Evolutionary conservation across 495 filamentous ascomycete genomes (phyloP).

Genomic region (Hypoxylon intermedium): DNA sequence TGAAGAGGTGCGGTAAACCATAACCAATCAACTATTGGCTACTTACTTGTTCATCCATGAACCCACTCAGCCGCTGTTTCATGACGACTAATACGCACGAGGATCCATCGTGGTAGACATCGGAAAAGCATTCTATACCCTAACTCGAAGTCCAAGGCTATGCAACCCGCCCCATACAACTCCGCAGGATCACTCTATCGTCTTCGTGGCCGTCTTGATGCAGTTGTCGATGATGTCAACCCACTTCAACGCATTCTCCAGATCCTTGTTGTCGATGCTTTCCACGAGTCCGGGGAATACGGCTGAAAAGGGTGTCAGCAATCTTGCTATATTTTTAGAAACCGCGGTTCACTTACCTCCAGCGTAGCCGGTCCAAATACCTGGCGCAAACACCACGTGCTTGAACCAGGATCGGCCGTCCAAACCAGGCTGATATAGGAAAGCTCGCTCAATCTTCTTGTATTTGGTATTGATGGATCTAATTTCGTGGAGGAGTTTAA

Average conservation of each 20-base stretch:
- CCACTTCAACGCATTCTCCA: conserved; percentile 73
- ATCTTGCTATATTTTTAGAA: neutral
- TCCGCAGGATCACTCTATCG: conserved; percentile 32
- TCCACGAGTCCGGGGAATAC: conserved; percentile 89
- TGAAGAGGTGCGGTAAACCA: neutral
- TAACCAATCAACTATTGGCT: neutral
- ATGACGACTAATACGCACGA: neutral
- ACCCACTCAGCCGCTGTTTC: neutral
- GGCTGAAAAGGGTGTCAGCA: conserved; percentile 45
- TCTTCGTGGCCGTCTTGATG: conserved; percentile 68
- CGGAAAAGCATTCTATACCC: neutral
- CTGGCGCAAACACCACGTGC: conserved; percentile 88
- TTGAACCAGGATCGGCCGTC: conserved; percentile 91
- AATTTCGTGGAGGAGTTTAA: conserved; percentile 67
- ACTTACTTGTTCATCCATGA: too few species aligned
- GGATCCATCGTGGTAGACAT: neutral
- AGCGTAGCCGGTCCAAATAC: conserved; percentile 87
- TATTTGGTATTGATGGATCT: conserved; percentile 72
- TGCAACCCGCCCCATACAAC: neutral
- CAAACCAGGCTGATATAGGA: conserved; percentile 80
- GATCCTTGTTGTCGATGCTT: conserved; percentile 79
- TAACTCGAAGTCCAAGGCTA: neutral
- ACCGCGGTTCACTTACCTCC: conserved; percentile 58
- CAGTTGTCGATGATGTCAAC: conserved; percentile 78
- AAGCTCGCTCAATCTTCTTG: conserved; percentile 79